Percentiles rank a stretch among this genome's conserved stretches.
These are phyloP conservation scores for Zoysia japonica DNA, from an alignment of 176 grass and related monocot genomes.

Conservation along the genomic window DNA sequence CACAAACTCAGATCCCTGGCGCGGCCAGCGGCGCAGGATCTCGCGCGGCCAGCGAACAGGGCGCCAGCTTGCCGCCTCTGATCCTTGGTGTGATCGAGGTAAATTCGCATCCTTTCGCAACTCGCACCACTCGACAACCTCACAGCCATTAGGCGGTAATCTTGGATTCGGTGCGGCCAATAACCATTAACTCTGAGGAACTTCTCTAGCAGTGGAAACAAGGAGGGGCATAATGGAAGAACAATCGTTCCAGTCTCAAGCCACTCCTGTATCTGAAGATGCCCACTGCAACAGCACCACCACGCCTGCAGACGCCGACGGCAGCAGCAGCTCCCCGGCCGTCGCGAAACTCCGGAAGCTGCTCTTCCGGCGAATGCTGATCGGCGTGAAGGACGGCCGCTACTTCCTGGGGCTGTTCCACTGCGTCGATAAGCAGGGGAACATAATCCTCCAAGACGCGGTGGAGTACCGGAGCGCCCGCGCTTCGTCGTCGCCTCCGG, in stretches of 20 bases:
- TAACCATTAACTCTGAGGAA: background rate
- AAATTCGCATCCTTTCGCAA: background rate
- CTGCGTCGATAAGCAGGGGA: conserved; percentile 93
- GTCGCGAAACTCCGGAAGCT: conserved; percentile 69
- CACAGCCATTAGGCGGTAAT: background rate
- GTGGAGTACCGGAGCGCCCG: conserved; percentile 72
- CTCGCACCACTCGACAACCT: background rate
- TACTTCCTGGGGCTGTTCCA: conserved; percentile 87
- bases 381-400: conserved; percentile 75
- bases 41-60: background rate
- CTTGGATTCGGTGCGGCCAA: background rate
- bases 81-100: background rate
- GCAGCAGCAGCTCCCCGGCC: conserved; percentile 49
- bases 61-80: background rate
- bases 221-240: conserved; percentile 41
- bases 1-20: background rate
- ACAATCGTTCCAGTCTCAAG: background rate
- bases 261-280: background rate
- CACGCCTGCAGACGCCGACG: background rate
- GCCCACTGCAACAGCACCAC: background rate
- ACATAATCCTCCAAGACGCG: conserved; percentile 91
- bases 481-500: conserved; percentile 35
- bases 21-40: background rate
- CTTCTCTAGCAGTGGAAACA: conserved; percentile 19
- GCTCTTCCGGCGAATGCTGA: conserved; percentile 69